A percentile compares a stretch with the other conserved stretches of the same genome.
phyloP scores from a whole-genome alignment of 2,329 filamentous ascomycete genomes.

The Thermoascus crustaceus region DNA sequence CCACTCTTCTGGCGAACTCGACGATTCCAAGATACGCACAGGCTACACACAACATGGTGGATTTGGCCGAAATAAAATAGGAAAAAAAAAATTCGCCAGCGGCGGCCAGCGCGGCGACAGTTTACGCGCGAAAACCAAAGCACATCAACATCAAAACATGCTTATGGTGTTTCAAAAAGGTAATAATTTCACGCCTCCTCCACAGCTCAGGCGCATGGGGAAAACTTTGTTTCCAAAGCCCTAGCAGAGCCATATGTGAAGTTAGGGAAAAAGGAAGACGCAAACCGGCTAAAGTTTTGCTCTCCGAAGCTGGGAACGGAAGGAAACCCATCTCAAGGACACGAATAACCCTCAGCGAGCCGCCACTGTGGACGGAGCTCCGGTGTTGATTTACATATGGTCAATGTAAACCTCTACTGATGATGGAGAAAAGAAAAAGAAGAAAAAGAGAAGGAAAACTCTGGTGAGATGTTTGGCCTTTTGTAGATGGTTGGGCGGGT shows the following conservation, averaged over 20 bases:
- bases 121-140: too few species aligned
- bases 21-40: too few species aligned
- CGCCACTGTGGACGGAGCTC: constrained; percentile 41
- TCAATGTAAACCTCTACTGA: constrained; percentile 46
- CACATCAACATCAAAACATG: not conserved
- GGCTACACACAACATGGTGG: too few species aligned
- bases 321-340: constrained; percentile 38
- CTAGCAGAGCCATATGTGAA: constrained; percentile 38
- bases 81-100: too few species aligned
- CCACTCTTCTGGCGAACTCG: too few species aligned
- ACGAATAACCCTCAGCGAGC: constrained; percentile 44
- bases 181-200: constrained; percentile 41
- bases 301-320: constrained; percentile 46
- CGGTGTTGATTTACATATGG: constrained; percentile 40
- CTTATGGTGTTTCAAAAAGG: too few species aligned
- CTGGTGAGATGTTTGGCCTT: constrained; percentile 9
- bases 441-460: constrained; percentile 17
- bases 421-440: constrained; percentile 38
- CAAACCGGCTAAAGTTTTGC: constrained; percentile 15
- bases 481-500: constrained; percentile 21
- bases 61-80: too few species aligned
- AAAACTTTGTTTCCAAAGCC: constrained; percentile 27
- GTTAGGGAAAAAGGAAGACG: constrained; percentile 40
- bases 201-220: constrained; percentile 40
- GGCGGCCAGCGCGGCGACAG: too few species aligned